Evolutionary conservation across 1,139 yeast species (phyloP).

Genomic region (Sugiyamaella xylanicola): DNA sequence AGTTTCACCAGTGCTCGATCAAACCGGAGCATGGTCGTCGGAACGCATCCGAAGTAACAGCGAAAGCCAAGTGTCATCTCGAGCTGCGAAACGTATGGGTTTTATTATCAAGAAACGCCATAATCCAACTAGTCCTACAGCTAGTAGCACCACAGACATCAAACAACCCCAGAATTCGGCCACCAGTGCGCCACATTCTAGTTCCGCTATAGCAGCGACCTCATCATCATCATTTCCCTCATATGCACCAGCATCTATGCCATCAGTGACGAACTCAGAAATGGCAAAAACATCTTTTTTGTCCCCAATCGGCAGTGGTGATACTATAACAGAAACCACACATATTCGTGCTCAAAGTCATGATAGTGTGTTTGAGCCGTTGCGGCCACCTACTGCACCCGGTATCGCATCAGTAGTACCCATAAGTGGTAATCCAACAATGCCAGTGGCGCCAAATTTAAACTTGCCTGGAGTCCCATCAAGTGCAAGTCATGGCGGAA

Average conservation of each 20-base stretch:
- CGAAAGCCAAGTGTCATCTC: slow-evolving; percentile 54
- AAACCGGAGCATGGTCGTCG: slow-evolving; percentile 15
- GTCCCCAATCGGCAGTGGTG: not conserved
- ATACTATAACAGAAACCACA: not conserved
- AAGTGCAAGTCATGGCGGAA: too few species aligned
- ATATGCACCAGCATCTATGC: slow-evolving; percentile 4
- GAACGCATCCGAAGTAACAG: slow-evolving; percentile 57
- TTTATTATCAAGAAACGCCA: slow-evolving; percentile 33
- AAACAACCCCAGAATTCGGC: not conserved
- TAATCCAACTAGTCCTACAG: not conserved
- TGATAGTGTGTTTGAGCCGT: slow-evolving; percentile 17
- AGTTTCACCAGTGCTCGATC: not conserved
- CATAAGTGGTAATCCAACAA: not conserved
- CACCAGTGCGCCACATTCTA: too few species aligned
- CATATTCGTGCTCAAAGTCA: slow-evolving; percentile 21
- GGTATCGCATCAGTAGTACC: not conserved
- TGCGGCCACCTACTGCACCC: not conserved
- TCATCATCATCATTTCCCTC: not conserved
- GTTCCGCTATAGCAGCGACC: too few species aligned
- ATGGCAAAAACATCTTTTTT: not conserved
- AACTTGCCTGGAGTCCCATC: too few species aligned
- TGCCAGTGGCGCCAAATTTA: not conserved
- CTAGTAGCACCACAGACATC: not conserved
- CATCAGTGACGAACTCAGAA: slow-evolving; percentile 15
- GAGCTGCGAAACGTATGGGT: slow-evolving; percentile 49